Percentiles rank a stretch among this genome's conserved stretches.
Conservation (phyloP, 805 yeast species). For the Kodamaea jinghongensis region DNA sequence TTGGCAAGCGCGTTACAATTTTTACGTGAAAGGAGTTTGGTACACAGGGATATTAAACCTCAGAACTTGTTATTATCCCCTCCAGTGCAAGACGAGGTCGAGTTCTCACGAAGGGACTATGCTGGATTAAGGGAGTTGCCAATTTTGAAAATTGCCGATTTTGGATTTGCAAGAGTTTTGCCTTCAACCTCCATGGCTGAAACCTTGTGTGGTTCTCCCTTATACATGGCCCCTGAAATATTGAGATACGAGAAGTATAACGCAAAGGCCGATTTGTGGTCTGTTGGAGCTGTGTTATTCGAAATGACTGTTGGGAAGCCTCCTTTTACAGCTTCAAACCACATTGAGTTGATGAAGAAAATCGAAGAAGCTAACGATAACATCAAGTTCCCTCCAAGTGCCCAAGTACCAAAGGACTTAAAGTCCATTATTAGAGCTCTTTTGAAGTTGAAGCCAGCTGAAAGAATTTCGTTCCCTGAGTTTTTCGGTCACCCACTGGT, state of each 20-base stretch:
- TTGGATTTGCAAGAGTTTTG: conserved; percentile 93
- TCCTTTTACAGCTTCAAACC: conserved; percentile 92
- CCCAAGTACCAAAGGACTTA: conserved; percentile 63
- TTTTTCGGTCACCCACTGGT: conserved; percentile 77
- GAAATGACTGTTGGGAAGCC: conserved; percentile 98
- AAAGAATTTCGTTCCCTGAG: conserved; percentile 84
- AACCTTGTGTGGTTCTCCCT: conserved; percentile 94
- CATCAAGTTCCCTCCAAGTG: conserved; percentile 70
- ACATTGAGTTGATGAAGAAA: conserved; percentile 80
- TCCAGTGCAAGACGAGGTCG: conserved; percentile 64
- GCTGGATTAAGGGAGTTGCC: conserved; percentile 89
- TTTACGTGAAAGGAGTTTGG: conserved; percentile 76
- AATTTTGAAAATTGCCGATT: conserved; percentile 89
- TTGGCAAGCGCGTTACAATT: conserved; percentile 81
- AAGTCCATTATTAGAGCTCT: conserved; percentile 70
- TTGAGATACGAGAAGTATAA: conserved; percentile 91
- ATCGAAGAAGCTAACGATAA: conserved; percentile 80
- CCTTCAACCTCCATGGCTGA: conserved; percentile 95
- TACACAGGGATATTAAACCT: conserved; percentile 94
- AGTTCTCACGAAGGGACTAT: conserved; percentile 55
- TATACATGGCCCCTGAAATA: conserved; percentile 98
- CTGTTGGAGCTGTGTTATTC: conserved; percentile 93
- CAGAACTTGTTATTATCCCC: conserved; percentile 83
- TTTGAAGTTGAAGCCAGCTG: conserved; percentile 79
- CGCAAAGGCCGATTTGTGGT: conserved; percentile 97